Percentiles rank a stretch among this genome's conserved stretches.
phyloP scores from a whole-genome alignment of 352 stramenopile species.

The Pythium rishiriense region DNA sequence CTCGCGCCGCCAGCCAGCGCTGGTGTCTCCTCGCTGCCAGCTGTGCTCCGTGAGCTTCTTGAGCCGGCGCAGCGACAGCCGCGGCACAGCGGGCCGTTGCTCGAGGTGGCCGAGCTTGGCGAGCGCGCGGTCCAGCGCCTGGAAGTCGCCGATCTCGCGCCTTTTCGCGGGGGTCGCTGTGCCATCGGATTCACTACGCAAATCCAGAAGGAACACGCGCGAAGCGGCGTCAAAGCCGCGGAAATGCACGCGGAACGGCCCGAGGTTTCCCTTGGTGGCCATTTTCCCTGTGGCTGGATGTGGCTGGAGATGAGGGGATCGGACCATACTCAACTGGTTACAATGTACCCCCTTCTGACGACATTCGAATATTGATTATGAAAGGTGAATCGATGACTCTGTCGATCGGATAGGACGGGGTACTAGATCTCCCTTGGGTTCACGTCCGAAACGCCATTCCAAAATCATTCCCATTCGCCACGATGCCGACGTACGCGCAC shows the following conservation, averaged over 20 bases:
- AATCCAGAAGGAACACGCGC: conserved; percentile 18
- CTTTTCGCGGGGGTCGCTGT: background rate
- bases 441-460: background rate
- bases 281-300: background rate
- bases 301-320: no score
- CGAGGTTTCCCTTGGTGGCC: conserved; percentile 3
- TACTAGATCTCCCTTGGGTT: no score
- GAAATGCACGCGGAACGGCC: conserved; percentile 7
- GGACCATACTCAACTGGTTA: no score
- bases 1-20: conserved; percentile 53
- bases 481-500: conserved; percentile 25
- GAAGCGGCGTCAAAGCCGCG: conserved; percentile 18
- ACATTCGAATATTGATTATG: no score
- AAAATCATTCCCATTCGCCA: background rate
- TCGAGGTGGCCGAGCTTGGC: background rate
- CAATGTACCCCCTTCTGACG: no score
- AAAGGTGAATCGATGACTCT: no score
- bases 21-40: conserved; percentile 47
- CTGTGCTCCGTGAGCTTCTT: conserved; percentile 52
- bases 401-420: no score
- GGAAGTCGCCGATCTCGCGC: conserved; percentile 25
- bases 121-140: conserved; percentile 28
- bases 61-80: conserved; percentile 55
- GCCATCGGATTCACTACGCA: background rate
- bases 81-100: conserved; percentile 15